These are phyloP conservation scores for Coniferiporia weirii DNA, from an alignment of 1,284 basidiomycete species.

Conservation along the genomic window DNA sequence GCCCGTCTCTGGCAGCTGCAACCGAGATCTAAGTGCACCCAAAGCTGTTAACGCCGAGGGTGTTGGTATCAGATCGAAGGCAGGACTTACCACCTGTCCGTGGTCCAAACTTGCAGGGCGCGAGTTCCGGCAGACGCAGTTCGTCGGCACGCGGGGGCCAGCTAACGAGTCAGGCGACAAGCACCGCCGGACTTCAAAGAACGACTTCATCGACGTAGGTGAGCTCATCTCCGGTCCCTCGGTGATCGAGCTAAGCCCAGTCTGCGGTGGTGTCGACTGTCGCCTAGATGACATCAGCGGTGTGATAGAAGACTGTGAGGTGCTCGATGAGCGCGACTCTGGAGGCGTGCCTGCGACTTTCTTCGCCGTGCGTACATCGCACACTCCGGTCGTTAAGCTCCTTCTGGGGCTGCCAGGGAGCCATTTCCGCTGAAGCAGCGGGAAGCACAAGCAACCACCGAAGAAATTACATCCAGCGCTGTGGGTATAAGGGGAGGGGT, in stretches of 20 bases:
- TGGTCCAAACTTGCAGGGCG: not conserved
- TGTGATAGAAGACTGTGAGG: not conserved
- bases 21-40: not conserved
- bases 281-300: not conserved
- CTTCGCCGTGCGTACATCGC: not conserved
- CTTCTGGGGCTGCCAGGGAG: not conserved
- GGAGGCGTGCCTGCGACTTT: not conserved
- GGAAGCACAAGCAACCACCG: not conserved
- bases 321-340: not conserved
- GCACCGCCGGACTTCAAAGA: not conserved
- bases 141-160: not conserved
- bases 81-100: conserved; percentile 2
- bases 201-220: not conserved
- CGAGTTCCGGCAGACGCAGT: not conserved
- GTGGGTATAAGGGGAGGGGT: not conserved
- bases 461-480: not conserved
- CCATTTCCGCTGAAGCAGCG: not conserved
- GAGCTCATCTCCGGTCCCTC: not conserved
- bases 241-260: not conserved
- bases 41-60: not conserved
- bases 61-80: not conserved
- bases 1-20: not conserved
- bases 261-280: not conserved
- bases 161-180: not conserved
- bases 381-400: not conserved